Evolutionary conservation across 371 early-diverging fungal genomes (phyloP).

Genomic region (Coemansia sp.): DNA sequence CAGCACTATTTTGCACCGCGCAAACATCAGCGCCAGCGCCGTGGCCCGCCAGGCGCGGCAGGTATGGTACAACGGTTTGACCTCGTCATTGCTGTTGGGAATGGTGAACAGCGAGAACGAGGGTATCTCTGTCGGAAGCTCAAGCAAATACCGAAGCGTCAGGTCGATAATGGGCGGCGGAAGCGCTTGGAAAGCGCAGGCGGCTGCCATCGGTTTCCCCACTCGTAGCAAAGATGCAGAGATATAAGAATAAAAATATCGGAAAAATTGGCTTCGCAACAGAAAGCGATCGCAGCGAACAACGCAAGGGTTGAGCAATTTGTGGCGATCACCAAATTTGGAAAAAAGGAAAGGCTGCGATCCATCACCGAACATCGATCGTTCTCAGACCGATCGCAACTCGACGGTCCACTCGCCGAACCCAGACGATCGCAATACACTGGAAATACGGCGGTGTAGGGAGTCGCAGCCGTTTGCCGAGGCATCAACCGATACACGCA

Average conservation of each 20-base stretch:
- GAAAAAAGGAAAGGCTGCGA: neutral
- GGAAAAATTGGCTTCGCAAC: neutral
- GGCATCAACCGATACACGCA: constrained; percentile 54
- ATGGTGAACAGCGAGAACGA: neutral
- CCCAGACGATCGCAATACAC: constrained; percentile 11
- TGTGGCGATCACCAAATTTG: neutral
- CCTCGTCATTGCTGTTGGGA: neutral
- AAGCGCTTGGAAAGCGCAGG: neutral
- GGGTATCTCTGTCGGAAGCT: neutral
- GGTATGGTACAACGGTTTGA: neutral
- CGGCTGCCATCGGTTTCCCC: neutral
- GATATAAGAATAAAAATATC: neutral
- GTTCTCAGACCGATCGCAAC: too few species aligned
- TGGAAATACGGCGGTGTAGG: constrained; percentile 17
- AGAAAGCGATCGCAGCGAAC: neutral
- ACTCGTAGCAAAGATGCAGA: neutral
- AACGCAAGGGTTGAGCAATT: neutral
- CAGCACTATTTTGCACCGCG: constrained; percentile 1
- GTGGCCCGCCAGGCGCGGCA: constrained; percentile 6
- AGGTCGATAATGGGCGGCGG: constrained; percentile 8
- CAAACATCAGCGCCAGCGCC: constrained; percentile 5
- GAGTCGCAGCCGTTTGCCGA: neutral
- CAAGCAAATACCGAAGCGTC: neutral
- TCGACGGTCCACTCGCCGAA: constrained; percentile 25
- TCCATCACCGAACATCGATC: neutral